Conservation (phyloP, 208 protist genomes). For the Wallacemonas sp. region DNA sequence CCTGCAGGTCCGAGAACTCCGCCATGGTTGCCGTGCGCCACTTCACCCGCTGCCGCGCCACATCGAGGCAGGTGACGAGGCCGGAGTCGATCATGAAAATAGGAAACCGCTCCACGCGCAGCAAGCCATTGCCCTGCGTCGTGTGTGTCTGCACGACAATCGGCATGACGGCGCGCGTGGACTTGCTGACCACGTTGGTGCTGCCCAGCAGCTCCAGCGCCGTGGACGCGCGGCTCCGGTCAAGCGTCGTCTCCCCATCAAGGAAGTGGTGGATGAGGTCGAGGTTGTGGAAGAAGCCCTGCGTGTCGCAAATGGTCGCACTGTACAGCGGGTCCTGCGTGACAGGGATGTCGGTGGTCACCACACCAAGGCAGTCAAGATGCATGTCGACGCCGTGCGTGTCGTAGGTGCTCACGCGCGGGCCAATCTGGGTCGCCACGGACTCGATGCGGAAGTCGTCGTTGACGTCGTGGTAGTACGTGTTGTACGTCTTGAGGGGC, state of each 20-base stretch:
- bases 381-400: constrained; percentile 59
- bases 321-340: constrained; percentile 57
- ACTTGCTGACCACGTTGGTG: constrained; percentile 55
- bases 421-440: constrained; percentile 62
- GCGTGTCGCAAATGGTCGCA: constrained; percentile 80
- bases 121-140: constrained; percentile 44
- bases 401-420: constrained; percentile 35
- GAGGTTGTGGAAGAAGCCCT: constrained; percentile 76
- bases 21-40: constrained; percentile 81
- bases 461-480: constrained; percentile 88
- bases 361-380: constrained; percentile 73
- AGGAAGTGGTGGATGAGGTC: constrained; percentile 82
- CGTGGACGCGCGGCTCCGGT: constrained; percentile 43
- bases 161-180: constrained; percentile 57
- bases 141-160: constrained; percentile 80
- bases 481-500: constrained; percentile 58
- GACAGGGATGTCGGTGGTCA: constrained; percentile 55
- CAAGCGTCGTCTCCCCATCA: constrained; percentile 62
- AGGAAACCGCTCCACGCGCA: constrained; percentile 75
- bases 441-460: constrained; percentile 83
- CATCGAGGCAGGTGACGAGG: constrained; percentile 82
- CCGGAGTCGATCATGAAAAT: constrained; percentile 87
- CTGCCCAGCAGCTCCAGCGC: constrained; percentile 86
- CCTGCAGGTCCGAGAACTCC: constrained; percentile 37
- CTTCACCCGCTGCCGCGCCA: constrained; percentile 66